Evolutionary conservation across 345 rosid species (phyloP).

Genomic region (Eutrema heterophyllum): DNA sequence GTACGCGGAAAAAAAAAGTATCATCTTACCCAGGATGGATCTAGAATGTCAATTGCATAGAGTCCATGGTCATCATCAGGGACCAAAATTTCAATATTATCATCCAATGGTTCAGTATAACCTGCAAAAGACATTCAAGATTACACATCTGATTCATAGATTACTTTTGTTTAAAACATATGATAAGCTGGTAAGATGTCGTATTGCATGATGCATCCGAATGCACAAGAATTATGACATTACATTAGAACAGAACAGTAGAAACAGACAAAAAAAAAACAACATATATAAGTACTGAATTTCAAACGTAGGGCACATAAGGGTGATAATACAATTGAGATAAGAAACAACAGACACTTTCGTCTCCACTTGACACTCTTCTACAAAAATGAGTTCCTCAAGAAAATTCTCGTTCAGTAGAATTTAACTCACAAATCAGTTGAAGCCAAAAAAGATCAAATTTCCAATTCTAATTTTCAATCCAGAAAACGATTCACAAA

Average conservation of each 20-base stretch:
- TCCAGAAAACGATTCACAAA: not conserved
- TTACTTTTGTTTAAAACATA: not conserved
- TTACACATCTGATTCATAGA: not conserved
- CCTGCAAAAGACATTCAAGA: slow-evolving; percentile 42
- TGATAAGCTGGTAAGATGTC: not conserved
- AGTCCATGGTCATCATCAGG: slow-evolving; percentile 92
- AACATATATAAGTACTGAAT: not conserved
- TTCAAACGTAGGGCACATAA: not conserved
- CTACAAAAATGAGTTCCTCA: not conserved
- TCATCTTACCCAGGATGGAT: slow-evolving; percentile 65
- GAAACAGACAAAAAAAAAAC: not conserved
- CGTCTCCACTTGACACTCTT: not conserved
- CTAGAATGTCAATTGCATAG: slow-evolving; percentile 74
- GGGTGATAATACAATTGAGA: not conserved
- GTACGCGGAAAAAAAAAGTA: not conserved
- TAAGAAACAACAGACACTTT: not conserved
- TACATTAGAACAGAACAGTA: not conserved
- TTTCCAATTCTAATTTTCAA: not conserved
- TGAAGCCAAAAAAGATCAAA: not conserved
- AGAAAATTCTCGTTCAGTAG: not conserved
- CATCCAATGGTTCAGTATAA: slow-evolving; percentile 66
- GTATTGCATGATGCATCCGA: not conserved
- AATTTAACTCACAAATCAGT: not conserved
- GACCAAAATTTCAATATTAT: slow-evolving; percentile 54
- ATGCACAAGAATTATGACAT: not conserved